Conservation (phyloP, 345 rosid species). For the Cochlearia excelsa region DNA sequence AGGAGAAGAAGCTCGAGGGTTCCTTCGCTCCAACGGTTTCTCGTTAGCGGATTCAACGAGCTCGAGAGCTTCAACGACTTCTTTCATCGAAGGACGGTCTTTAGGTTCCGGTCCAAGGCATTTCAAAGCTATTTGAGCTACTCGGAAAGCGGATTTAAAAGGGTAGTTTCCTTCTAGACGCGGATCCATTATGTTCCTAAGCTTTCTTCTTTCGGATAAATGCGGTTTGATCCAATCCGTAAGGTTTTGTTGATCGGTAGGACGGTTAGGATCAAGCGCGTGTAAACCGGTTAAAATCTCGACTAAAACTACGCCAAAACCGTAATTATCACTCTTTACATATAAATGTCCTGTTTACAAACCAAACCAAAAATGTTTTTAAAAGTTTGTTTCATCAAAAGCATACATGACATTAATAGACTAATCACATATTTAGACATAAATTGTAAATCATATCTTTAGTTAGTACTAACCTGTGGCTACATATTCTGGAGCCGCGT, state of each 20-base stretch:
- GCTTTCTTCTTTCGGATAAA: no score
- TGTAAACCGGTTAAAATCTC: constrained; percentile 82
- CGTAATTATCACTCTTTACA: constrained; percentile 92
- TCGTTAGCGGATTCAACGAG: constrained; percentile 53
- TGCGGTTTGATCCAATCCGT: constrained; percentile 31
- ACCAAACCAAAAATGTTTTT: constrained; percentile 13
- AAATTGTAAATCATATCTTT: no score
- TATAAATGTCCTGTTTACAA: constrained; percentile 77
- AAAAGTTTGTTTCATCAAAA: not conserved
- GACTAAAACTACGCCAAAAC: constrained; percentile 82
- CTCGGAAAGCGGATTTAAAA: not conserved
- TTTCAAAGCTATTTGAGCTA: constrained; percentile 19
- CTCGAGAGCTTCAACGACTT: constrained; percentile 68
- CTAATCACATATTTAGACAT: no score
- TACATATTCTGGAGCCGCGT: constrained; percentile 97
- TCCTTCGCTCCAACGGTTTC: constrained; percentile 50
- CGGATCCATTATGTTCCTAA: no score
- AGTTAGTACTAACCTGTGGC: constrained; percentile 57
- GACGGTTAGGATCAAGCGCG: constrained; percentile 84
- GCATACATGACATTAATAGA: no score
- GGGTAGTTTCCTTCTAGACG: constrained; percentile 56
- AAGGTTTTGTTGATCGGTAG: constrained; percentile 60
- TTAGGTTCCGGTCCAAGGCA: constrained; percentile 72
- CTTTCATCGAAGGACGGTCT: constrained; percentile 81
- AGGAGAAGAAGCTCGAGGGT: constrained; percentile 35